Percentiles rank a stretch among this genome's conserved stretches.
Conservation (phyloP, 225 moss, liverwort and hornwort genomes). For the Anthoceros angustus region DNA sequence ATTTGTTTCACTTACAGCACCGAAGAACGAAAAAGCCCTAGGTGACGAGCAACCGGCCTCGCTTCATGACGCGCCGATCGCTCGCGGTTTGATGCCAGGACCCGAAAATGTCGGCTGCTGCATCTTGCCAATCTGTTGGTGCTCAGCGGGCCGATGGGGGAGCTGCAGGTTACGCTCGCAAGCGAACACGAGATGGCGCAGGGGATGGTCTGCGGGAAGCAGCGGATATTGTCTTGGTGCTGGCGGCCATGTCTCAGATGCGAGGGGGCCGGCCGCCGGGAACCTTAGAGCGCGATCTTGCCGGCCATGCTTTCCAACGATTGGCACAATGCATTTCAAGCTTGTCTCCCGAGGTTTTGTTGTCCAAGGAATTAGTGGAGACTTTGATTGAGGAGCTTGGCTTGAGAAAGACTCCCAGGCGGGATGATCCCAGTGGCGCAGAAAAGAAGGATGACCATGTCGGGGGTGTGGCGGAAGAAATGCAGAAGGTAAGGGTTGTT, state of each 20-base stretch:
- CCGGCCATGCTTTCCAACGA: constrained; percentile 50
- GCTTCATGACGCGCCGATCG: too few relatives aligned
- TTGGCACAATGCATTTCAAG: constrained; percentile 32
- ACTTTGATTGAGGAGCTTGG: constrained; percentile 36
- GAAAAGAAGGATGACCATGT: constrained; percentile 16
- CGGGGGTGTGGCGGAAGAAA: constrained; percentile 17
- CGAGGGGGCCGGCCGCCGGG: constrained; percentile 51
- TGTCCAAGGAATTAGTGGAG: constrained; percentile 42
- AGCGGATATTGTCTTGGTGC: constrained; percentile 62
- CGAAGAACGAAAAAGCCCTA: too few relatives aligned
- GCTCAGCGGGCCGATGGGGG: too few relatives aligned
- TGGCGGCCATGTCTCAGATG: constrained; percentile 54
- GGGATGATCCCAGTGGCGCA: constrained; percentile 7
- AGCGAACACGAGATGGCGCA: constrained; percentile 12
- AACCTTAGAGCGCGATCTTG: constrained; percentile 44
- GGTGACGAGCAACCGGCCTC: too few relatives aligned
- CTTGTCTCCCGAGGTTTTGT: constrained; percentile 47
- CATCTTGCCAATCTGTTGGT: too few relatives aligned
- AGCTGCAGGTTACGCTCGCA: too few relatives aligned
- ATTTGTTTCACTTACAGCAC: too few relatives aligned
- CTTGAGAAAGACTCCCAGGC: constrained; percentile 13
- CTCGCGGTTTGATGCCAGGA: too few relatives aligned
- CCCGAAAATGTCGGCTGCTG: too few relatives aligned
- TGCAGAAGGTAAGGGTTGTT: constrained; percentile 13
- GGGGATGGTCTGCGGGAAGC: constrained; percentile 38